Evolutionary conservation across 192 early-diverging fungal species (phyloP).

Genomic region (Umbelopsis sp.): DNA sequence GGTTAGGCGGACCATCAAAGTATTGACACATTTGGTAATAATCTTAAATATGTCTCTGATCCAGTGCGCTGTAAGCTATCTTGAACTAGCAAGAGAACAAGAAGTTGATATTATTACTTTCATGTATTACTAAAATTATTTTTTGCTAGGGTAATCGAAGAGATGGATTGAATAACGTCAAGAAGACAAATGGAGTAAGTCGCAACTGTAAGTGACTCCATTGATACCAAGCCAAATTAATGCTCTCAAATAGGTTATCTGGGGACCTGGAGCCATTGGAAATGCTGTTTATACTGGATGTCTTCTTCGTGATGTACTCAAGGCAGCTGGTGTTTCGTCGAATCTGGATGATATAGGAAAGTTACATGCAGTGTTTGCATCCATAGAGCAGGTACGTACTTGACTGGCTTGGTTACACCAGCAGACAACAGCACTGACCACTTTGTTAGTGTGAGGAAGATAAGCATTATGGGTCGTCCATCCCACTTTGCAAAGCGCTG

Average conservation of each 20-base stretch:
- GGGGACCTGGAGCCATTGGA: conserved; percentile 76
- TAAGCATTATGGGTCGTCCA: conserved; percentile 69
- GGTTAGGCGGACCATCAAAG: background rate
- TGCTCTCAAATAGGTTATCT: conserved; percentile 53
- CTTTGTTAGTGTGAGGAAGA: conserved; percentile 55
- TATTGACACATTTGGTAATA: background rate
- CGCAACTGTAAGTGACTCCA: background rate
- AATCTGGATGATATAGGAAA: conserved; percentile 47
- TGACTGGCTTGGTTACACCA: background rate
- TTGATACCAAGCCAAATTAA: background rate
- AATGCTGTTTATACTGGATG: conserved; percentile 84
- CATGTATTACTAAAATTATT: background rate
- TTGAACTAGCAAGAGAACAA: background rate
- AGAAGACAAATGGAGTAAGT: conserved; percentile 71
- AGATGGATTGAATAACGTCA: conserved; percentile 75
- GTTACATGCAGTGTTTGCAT: conserved; percentile 65
- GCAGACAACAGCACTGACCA: background rate
- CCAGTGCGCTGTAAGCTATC: conserved; percentile 67
- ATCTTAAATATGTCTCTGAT: conserved; percentile 37
- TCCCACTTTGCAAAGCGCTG: conserved; percentile 67
- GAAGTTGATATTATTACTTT: background rate
- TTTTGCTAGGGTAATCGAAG: conserved; percentile 69
- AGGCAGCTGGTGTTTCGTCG: conserved; percentile 54
- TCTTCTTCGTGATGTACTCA: conserved; percentile 74
- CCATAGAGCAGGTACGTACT: conserved; percentile 54